Percentiles rank a stretch among this genome's conserved stretches.
phyloP scores from a whole-genome alignment of 371 early-diverging fungal species.

The Apophysomyces ossiformis region DNA sequence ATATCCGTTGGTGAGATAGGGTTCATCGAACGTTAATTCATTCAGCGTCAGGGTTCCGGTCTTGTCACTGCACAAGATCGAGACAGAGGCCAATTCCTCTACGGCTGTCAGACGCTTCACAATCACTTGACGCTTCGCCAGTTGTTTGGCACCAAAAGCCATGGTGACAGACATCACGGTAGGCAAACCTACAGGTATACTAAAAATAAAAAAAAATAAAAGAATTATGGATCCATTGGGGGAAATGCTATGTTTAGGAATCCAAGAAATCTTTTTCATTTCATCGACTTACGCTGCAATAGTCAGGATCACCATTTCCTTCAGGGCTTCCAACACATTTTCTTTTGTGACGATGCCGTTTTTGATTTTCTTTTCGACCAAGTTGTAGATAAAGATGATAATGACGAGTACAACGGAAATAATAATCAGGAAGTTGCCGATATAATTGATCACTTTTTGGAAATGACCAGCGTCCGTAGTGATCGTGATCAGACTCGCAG shows the following conservation, averaged over 20 bases:
- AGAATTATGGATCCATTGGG: not conserved
- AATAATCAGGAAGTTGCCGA: constrained; percentile 91
- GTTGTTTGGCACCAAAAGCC: constrained; percentile 93
- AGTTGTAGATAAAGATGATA: constrained; percentile 79
- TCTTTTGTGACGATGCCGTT: constrained; percentile 40
- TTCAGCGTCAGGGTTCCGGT: constrained; percentile 96
- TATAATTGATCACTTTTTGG: constrained; percentile 89
- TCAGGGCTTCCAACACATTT: constrained; percentile 68
- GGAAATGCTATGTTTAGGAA: not conserved
- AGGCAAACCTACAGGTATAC: constrained; percentile 94
- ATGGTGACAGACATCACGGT: constrained; percentile 97
- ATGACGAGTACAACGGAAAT: constrained; percentile 82
- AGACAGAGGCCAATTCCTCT: constrained; percentile 94
- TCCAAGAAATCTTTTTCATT: too few species aligned
- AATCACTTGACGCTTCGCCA: constrained; percentile 93
- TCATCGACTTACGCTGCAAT: constrained; percentile 77
- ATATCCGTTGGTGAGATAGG: constrained; percentile 75
- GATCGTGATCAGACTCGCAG: constrained; percentile 87
- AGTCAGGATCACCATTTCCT: constrained; percentile 88
- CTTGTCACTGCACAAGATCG: constrained; percentile 95
- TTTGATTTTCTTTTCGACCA: constrained; percentile 54
- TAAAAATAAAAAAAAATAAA: constrained; percentile 3
- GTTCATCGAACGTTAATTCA: constrained; percentile 90
- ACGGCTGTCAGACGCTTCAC: constrained; percentile 94
- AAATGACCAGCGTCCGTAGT: constrained; percentile 88